phyloP scores from a whole-genome alignment of 805 yeast genomes.

The Alloascoidea africana region DNA sequence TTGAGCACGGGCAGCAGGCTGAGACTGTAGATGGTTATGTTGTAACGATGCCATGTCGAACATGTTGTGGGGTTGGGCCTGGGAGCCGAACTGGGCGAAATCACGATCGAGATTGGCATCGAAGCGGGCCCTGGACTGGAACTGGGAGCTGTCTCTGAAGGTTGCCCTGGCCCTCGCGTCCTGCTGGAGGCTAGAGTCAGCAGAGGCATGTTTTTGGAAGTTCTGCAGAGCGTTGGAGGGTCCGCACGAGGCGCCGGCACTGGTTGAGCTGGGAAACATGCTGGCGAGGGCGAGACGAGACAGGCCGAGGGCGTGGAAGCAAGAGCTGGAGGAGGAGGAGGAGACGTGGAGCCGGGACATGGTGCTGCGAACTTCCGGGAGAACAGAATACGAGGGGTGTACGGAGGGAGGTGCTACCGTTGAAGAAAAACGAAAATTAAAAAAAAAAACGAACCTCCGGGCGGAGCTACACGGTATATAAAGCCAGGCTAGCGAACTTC shows the following conservation, averaged over 20 bases:
- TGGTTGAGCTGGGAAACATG: conserved; percentile 4
- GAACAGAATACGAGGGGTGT: conserved; percentile 30
- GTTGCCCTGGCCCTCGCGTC: conserved; percentile 4
- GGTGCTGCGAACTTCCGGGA: conserved; percentile 34
- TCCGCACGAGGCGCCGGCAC: conserved; percentile 11
- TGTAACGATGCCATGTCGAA: background rate
- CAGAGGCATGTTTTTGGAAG: conserved; percentile 12
- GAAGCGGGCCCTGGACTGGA: conserved; percentile 4
- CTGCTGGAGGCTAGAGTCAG: conserved; percentile 8
- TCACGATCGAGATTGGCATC: conserved; percentile 4
- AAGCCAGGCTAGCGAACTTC: conserved; percentile 54
- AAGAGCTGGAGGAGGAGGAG: conserved; percentile 8
- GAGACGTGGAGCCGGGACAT: conserved; percentile 26
- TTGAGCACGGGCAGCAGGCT: too few relatives aligned
- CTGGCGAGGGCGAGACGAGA: conserved; percentile 4
- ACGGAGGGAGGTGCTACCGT: conserved; percentile 19
- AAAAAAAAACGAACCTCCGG: conserved; percentile 32
- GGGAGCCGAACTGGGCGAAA: conserved; percentile 1
- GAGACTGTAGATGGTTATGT: conserved; percentile 3
- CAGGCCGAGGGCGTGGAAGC: conserved; percentile 7
- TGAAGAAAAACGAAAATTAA: conserved; percentile 26
- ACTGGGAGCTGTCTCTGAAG: background rate
- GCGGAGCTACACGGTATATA: conserved; percentile 49
- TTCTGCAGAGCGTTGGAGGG: conserved; percentile 15
- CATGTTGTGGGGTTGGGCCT: background rate